Evolutionary conservation across 768 basidiomycete genomes (phyloP).

Genomic region (Pleurotus salmoneostramineus): DNA sequence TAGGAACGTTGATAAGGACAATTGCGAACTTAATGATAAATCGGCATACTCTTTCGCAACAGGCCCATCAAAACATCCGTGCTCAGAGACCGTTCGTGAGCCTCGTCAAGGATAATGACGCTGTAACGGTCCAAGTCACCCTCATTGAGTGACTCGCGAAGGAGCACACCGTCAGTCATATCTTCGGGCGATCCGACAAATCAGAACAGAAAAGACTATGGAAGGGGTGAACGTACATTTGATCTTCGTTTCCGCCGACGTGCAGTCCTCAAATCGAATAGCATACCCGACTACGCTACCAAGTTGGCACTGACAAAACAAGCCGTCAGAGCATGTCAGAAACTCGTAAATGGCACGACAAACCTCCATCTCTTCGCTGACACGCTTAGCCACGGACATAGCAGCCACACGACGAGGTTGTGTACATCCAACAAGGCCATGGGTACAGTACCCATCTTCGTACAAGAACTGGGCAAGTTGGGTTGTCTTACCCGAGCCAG

Average conservation of each 20-base stretch:
- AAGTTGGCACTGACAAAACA: constrained; percentile 64
- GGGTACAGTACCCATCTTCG: constrained; percentile 91
- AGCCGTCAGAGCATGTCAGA: background rate
- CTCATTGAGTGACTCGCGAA: constrained; percentile 97
- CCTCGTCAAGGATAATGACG: constrained; percentile 98
- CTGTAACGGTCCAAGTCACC: constrained; percentile 98
- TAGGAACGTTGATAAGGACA: constrained; percentile 19
- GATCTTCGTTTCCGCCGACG: constrained; percentile 89
- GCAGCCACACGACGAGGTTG: constrained; percentile 98
- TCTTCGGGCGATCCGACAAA: constrained; percentile 38
- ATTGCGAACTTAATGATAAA: background rate
- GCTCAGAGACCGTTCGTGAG: constrained; percentile 94
- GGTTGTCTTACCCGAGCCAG: constrained; percentile 99
- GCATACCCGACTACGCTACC: constrained; percentile 93
- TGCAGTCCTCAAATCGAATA: constrained; percentile 98
- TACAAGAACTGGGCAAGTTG: constrained; percentile 94
- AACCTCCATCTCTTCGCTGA: constrained; percentile 99
- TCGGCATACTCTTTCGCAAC: constrained; percentile 75
- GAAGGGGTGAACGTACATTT: constrained; percentile 66
- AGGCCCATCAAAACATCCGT: constrained; percentile 99
- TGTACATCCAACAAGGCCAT: constrained; percentile 93
- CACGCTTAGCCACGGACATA: constrained; percentile 99
- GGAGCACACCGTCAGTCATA: constrained; percentile 98
- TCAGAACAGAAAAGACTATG: background rate
- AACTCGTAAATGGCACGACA: constrained; percentile 14